These are phyloP conservation scores for Vaccinium myrtillus DNA, from an alignment of 148 eudicot species.

Conservation along the genomic window DNA sequence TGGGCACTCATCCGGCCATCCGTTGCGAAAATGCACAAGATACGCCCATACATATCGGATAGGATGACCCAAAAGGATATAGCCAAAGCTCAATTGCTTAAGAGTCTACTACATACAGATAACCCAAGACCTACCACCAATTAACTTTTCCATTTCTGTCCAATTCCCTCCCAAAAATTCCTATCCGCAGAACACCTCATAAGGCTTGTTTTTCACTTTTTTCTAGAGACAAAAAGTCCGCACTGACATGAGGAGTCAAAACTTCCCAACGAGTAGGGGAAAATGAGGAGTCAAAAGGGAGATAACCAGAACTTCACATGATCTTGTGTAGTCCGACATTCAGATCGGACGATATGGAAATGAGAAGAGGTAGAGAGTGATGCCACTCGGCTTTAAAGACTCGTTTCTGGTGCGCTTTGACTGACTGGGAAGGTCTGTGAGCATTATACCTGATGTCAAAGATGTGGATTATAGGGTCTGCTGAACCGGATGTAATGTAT, in stretches of 20 bases:
- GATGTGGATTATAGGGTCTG: conserved; percentile 81
- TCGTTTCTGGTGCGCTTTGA: conserved; percentile 82
- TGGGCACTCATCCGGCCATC: too few relatives aligned
- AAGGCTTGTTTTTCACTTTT: not conserved
- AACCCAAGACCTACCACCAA: not conserved
- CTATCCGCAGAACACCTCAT: not conserved
- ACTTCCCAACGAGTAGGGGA: not conserved
- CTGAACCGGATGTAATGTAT: conserved; percentile 89
- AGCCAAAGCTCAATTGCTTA: too few relatives aligned
- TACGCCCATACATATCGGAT: too few relatives aligned
- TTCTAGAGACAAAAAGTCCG: not conserved
- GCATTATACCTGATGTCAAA: conserved; percentile 83
- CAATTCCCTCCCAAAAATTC: not conserved
- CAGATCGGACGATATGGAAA: conserved; percentile 90
- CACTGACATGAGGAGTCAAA: not conserved
- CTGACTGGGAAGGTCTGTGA: conserved; percentile 79
- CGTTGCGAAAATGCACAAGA: too few relatives aligned
- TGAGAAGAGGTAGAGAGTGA: conserved; percentile 61
- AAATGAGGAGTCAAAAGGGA: not conserved
- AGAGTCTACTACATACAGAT: too few relatives aligned
- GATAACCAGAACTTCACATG: conserved; percentile 15
- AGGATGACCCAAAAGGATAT: too few relatives aligned
- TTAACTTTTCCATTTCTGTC: not conserved
- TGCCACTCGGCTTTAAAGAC: conserved; percentile 97
- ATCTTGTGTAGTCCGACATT: conserved; percentile 85